A percentile compares a stretch with the other conserved stretches of the same genome.
Evolutionary conservation across 2,329 filamentous ascomycete genomes (phyloP).

Genomic region (Periconia digitata): DNA sequence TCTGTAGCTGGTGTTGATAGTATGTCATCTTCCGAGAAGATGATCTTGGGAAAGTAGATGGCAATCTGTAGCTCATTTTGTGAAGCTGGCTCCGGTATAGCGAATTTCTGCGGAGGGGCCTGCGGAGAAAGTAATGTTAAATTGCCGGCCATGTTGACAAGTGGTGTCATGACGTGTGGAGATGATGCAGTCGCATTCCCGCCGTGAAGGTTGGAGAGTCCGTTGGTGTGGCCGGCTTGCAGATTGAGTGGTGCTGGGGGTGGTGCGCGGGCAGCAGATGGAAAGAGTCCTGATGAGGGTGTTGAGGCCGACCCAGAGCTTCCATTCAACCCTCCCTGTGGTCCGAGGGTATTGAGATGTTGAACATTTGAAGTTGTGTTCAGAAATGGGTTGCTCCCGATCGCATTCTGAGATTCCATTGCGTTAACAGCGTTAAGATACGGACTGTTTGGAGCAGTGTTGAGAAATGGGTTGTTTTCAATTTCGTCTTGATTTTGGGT

Average conservation of each 20-base stretch:
- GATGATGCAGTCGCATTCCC: neutral
- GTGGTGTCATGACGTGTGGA: constrained; percentile 3
- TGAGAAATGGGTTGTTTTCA: neutral
- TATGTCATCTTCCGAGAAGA: constrained; percentile 14
- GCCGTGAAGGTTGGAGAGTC: neutral
- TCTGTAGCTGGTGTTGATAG: constrained; percentile 20
- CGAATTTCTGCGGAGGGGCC: no score
- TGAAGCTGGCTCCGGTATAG: no score
- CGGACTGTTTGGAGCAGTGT: neutral
- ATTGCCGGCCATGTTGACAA: neutral
- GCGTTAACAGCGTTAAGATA: neutral
- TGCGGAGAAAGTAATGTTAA: constrained; percentile 1
- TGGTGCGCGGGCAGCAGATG: neutral
- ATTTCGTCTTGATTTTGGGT: no score
- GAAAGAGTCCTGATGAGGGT: neutral
- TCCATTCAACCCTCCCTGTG: no score
- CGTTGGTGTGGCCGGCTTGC: neutral
- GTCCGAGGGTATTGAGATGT: no score
- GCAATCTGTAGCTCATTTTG: constrained; percentile 23
- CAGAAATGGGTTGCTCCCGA: neutral
- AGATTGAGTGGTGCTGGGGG: neutral
- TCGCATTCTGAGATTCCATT: neutral
- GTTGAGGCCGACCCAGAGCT: no score
- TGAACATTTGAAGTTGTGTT: no score
- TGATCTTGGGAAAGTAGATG: constrained; percentile 29